Evolutionary conservation across 768 basidiomycete species (phyloP), one percentile per base, ranked within the genome.

Genomic region (Tylopilus felleus): DNA sequence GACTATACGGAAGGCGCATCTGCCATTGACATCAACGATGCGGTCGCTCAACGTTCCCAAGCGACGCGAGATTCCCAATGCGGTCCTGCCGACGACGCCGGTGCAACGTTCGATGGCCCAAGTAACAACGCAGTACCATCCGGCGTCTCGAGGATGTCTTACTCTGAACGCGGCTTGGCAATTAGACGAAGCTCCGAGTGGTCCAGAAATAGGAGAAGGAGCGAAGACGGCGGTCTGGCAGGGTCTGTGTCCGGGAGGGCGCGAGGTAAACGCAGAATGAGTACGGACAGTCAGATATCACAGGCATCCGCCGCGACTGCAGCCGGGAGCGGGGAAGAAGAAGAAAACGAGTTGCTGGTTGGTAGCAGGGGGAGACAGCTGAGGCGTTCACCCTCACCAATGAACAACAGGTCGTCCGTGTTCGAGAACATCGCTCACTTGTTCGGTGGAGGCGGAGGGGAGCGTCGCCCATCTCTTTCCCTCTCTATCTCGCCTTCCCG

Each of bases 1-100:
- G 92, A 94, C 73, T 94, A 94, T 67, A 93, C 92, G 1, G 92
- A 94, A 61, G 91, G 90, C 38, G 92, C 92, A 31, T 86, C 88
- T 12, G 76, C 83, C 8, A 74, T 83, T 28, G 92, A 92, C 56
- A 91, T 95, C 41, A 70, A 80, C 53, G 69, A 75, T 58, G 90
- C 80, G 17, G 60, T 86, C n/a, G 72, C 73, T 33, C 80, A 76
- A 57, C 75, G 62, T 48, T 75, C 77, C 40, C 78, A 72, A 29
- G 71, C 80, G n/a, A 77, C 88, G 39, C 79, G 84, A 19, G 82
- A 88, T 62, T 91, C 91, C 5, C 83, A 84, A 47, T 79, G 81
- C 47, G 82, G 79, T 38, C 48, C 56, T 10, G 82, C 79, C 56
- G 80, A 82, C 59, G 81, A 76, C 46, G 82, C 81, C 44, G 82